Conservation (phyloP, 768 basidiomycete species). For the Obba rivulosa region DNA sequence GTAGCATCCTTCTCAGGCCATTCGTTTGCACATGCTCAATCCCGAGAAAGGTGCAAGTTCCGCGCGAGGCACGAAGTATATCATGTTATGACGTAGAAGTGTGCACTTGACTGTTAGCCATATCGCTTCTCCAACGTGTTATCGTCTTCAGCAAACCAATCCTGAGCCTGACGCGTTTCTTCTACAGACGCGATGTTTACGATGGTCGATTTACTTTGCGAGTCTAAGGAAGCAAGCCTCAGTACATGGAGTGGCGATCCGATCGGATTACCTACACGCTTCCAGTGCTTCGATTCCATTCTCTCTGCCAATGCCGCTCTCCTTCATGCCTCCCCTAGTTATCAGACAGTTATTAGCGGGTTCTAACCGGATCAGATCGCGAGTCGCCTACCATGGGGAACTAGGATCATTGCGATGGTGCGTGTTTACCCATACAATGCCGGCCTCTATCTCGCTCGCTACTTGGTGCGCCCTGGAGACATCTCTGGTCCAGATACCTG, state of each 20-base stretch:
- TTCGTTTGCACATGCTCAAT: too few relatives aligned
- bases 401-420: slow-evolving; percentile 89
- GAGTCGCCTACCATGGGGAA: slow-evolving; percentile 65
- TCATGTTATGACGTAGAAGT: background rate
- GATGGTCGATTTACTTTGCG: slow-evolving; percentile 80
- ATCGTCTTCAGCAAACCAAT: slow-evolving; percentile 69
- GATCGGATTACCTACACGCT: slow-evolving; percentile 49
- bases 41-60: too few relatives aligned
- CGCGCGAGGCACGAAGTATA: too few relatives aligned
- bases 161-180: slow-evolving; percentile 55
- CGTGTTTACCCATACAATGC: slow-evolving; percentile 84
- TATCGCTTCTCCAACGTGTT: slow-evolving; percentile 51
- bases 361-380: background rate
- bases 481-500: slow-evolving; percentile 75
- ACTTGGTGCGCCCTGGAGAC: slow-evolving; percentile 74
- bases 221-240: slow-evolving; percentile 40
- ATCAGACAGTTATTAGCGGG: background rate
- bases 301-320: slow-evolving; percentile 82
- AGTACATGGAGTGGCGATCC: background rate
- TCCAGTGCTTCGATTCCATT: slow-evolving; percentile 81
- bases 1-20: too few relatives aligned
- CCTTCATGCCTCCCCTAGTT: slow-evolving; percentile 82
- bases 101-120: slow-evolving; percentile 37
- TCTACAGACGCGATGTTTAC: slow-evolving; percentile 63
- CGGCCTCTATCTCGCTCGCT: slow-evolving; percentile 62